Base-by-base conservation (phyloP, 2,329 filamentous ascomycete genomes). In the Biscogniauxia marginata region DNA sequence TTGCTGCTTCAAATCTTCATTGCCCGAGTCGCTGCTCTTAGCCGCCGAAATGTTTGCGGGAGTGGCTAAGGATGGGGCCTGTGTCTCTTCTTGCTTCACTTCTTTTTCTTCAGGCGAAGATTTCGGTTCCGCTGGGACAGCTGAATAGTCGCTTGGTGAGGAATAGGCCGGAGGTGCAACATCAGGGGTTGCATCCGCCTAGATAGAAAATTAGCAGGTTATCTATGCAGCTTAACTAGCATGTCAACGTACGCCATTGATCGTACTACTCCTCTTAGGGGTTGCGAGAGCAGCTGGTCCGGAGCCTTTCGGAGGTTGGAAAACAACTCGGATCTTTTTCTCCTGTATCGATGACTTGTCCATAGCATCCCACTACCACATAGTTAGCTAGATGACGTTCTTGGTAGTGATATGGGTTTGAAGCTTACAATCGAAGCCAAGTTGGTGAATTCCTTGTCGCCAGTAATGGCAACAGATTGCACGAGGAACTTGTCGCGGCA, bases 401-500 rank as follows among this genome's bases (percentile, higher is more conserved):
- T 50, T 62, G 57, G 39, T 30, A 22, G 74, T 44, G 11, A 25
- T 43, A 46, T 25, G 19, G 19, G 39, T 55, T 45, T 48, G 16
- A 4, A 39, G 52, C 88, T 67, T 82, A 96, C 91, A 69, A 97
- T 91, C 47, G 90, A 84, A 49, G 87, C 82, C 60, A 96, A 86
- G 71, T 89, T 96, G 57, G 82, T 81, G 67, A 90, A 91, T 69
- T 96, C 91, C 77, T 92, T 90, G 70, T 96, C 90, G 61, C 86
- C 81, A 20, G 88, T 88, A 63, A 97, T 90, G 51, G 86, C 81
- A 49, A 96, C 90, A 22, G 93, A 96, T 77, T 98, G 93, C 34
- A 98, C 93, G 53, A 98, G 84, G 75, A 98, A 98, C 79, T 98
- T 98, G 83, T 98, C 93, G 74, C 91, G 89, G 79, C 95, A 99